Evolutionary conservation across 768 basidiomycete genomes (phyloP).

Genomic region (Psilocybe cubensis): DNA sequence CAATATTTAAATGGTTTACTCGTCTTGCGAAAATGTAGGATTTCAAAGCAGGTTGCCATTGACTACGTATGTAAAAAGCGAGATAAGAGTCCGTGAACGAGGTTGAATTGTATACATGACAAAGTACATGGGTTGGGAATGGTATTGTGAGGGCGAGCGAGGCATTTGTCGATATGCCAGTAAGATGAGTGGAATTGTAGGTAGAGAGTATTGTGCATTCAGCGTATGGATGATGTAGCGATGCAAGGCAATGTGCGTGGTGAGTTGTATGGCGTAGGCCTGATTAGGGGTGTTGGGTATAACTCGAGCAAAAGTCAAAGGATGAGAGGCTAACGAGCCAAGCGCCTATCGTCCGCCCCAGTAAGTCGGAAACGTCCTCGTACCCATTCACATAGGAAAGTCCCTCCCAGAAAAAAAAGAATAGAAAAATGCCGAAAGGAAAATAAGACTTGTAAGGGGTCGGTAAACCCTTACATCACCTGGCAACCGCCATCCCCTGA

Average conservation of each 20-base stretch:
- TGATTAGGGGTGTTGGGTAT: slow-evolving; percentile 4
- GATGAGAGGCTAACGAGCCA: not conserved
- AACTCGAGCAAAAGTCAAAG: slow-evolving; percentile 9
- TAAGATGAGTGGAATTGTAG: not conserved
- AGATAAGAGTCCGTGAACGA: not conserved
- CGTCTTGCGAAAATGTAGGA: not conserved
- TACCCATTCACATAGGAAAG: not conserved
- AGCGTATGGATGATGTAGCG: not conserved
- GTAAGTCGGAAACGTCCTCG: not conserved
- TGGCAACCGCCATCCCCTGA: slow-evolving; percentile 57
- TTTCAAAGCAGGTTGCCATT: not conserved
- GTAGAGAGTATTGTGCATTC: slow-evolving; percentile 5
- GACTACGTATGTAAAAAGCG: not conserved
- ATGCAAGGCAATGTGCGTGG: not conserved
- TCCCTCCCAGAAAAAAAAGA: not conserved
- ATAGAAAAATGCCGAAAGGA: not conserved
- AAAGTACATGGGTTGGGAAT: slow-evolving; percentile 5
- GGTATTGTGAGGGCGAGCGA: slow-evolving; percentile 4
- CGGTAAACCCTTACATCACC: slow-evolving; percentile 50
- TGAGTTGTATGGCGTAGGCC: slow-evolving; percentile 1
- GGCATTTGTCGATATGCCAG: not conserved
- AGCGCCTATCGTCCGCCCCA: not conserved
- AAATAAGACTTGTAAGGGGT: slow-evolving; percentile 2
- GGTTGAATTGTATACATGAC: slow-evolving; percentile 4
- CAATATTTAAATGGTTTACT: not conserved